Base-by-base conservation (phyloP, 441 rosid species). In the Oxalis stricta region DNA sequence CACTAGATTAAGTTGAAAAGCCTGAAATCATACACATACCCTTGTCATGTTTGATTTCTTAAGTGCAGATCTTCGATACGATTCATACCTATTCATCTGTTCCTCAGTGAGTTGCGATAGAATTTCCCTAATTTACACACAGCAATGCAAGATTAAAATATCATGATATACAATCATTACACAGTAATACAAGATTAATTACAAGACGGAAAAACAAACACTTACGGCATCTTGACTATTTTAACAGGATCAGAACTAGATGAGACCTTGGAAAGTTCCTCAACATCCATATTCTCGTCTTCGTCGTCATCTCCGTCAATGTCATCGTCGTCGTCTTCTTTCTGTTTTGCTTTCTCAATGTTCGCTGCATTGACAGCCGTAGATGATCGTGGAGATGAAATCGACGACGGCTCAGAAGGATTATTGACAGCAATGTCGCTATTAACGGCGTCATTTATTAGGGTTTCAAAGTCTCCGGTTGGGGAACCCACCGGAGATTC, bases 171-270 rank as follows among this genome's bases (percentile, higher is more conserved):
- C 5, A n/a, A 9, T 33, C 14, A 18, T 7, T 1, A 2, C 2
- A 26, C 10, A 26, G 7, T 26, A 11, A 6, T 26, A 26, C 3
- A 26, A 26, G 10, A 26, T 11, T n/a, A n/a, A 26, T 1, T 23
- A 23, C 28, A 23, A 23, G 2, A 26, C 31, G 5, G 31, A 21
- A 5, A 26, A 26, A 26, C 31, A 26, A 26, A 26, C 36, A 63
- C 87, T 75, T 43, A 89, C 94, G 83, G 86, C 96, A 91, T 83
- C 61, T 72, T 91, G 38, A 71, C 96, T 84, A 72, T 70, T 52
- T 81, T 83, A 61, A 64, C 55, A 21, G 95, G 93, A 57, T 83
- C 95, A 20, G 77, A 65, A 36, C 67, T 69, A 26, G 93, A 69
- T 2, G 88, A 80, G 7, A 77, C 66, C 61, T 86, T 91, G 0